Evolutionary conservation across 208 protist genomes (phyloP), one percentile per base, ranked within the genome.

Genomic region (Polymyxa betae): DNA sequence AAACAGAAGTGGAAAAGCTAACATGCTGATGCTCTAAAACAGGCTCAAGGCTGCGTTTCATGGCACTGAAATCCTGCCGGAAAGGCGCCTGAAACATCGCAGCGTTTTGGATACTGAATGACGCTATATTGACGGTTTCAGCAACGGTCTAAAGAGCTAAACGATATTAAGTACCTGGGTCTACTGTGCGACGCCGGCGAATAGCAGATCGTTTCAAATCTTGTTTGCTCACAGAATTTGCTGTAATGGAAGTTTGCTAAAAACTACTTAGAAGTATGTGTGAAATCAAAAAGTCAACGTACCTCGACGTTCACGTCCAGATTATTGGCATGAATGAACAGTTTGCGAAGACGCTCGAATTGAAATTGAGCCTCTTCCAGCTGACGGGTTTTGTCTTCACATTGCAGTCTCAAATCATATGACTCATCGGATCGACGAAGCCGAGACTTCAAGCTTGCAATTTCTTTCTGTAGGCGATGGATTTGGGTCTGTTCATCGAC

Each of bases 401-500:
- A 82, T 35, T 82, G 72, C 10, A 43, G 35, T 43, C 72, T 82
- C 10, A 82, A n/a, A 82, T 82, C 72, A 35, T 82, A 5, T 20
- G 72, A 82, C 35, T 82, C 72, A 82, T 82, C 72, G 12, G 72
- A 82, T 40, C 89, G 68, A 41, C 38, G 43, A 64, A 91, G 78
- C 77, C 45, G 32, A 40, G 60, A 45, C 77, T 91, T 91, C 24
- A 91, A 68, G 38, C 10, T 24, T 10, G 68, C 10, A 35, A 89
- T 90, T 41, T 91, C 90, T 40, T 91, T 77, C 32, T 91, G 64
- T 43, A 91, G 90, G 1, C 68, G 49, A 38, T 38, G 90, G 20
- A 91, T 91, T 60, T 90, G 49, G 32, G 90, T 90, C 44, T 45
- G 40, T 45, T 88, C 90, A 43, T 91, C 90, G 12, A 90, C 68